These are phyloP conservation scores for Colletotrichum gigasporum DNA, from an alignment of 2,329 filamentous ascomycete species.

Conservation along the genomic window DNA sequence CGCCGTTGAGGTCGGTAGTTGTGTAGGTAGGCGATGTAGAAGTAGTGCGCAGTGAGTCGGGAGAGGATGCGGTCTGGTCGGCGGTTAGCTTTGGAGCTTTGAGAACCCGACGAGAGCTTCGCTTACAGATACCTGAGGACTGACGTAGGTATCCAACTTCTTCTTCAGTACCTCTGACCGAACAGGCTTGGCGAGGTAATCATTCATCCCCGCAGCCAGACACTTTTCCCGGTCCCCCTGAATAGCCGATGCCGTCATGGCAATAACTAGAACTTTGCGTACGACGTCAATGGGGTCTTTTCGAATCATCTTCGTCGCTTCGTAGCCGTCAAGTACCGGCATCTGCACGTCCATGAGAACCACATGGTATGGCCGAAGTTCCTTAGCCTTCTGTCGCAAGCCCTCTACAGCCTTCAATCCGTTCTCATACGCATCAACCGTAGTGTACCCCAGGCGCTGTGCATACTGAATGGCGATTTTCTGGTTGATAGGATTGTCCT, in stretches of 20 bases:
- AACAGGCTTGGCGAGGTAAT: slow-evolving; percentile 96
- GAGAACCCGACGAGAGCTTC: neutral
- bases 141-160: slow-evolving; percentile 74
- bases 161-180: slow-evolving; percentile 85
- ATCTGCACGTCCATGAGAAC: slow-evolving; percentile 98
- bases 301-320: slow-evolving; percentile 85
- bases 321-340: slow-evolving; percentile 92
- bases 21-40: slow-evolving; percentile 35
- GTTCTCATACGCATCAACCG: slow-evolving; percentile 89
- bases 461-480: slow-evolving; percentile 94
- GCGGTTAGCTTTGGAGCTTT: neutral
- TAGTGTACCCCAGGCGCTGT: slow-evolving; percentile 81
- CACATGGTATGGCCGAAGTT: slow-evolving; percentile 84
- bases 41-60: slow-evolving; percentile 18
- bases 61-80: slow-evolving; percentile 1
- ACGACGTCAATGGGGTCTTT: slow-evolving; percentile 80
- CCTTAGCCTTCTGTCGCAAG: slow-evolving; percentile 75
- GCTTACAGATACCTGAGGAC: slow-evolving; percentile 39
- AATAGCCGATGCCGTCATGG: slow-evolving; percentile 96
- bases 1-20: slow-evolving; percentile 31
- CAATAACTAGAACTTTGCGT: slow-evolving; percentile 87
- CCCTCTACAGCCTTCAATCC: slow-evolving; percentile 89
- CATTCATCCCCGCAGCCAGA: slow-evolving; percentile 96
- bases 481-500: slow-evolving; percentile 95
- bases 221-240: slow-evolving; percentile 96